phyloP scores from a whole-genome alignment of 208 protist genomes.

The Phytomonas sp. region DNA sequence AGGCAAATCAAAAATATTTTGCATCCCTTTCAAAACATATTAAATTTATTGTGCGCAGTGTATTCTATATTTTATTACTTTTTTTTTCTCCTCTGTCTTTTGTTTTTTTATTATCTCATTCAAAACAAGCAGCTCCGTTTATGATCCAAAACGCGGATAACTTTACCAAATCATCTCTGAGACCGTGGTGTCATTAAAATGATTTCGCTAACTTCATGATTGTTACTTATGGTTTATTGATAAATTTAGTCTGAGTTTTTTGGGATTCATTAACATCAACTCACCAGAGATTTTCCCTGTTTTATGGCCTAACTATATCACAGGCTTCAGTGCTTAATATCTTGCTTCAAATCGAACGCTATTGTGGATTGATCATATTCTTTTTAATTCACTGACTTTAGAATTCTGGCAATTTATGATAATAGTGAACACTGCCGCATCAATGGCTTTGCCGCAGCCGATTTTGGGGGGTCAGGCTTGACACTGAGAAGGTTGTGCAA shows the following conservation, averaged over 20 bases:
- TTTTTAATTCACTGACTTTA: background rate
- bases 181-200: background rate
- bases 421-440: background rate
- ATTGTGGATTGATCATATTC: background rate
- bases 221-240: background rate
- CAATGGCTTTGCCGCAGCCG: background rate
- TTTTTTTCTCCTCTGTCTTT: background rate
- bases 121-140: background rate
- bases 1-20: constrained; percentile 4
- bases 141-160: background rate
- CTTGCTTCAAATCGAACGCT: background rate
- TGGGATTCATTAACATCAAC: background rate
- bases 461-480: background rate
- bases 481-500: background rate
- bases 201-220: background rate
- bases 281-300: background rate
- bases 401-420: background rate
- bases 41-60: background rate
- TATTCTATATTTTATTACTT: background rate
- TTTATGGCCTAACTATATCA: background rate
- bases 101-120: background rate
- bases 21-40: background rate
- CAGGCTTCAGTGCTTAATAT: background rate
- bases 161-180: background rate
- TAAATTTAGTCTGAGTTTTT: background rate